Conservation (phyloP, 257 asterid species). For the Solanum bulbocastanum region DNA sequence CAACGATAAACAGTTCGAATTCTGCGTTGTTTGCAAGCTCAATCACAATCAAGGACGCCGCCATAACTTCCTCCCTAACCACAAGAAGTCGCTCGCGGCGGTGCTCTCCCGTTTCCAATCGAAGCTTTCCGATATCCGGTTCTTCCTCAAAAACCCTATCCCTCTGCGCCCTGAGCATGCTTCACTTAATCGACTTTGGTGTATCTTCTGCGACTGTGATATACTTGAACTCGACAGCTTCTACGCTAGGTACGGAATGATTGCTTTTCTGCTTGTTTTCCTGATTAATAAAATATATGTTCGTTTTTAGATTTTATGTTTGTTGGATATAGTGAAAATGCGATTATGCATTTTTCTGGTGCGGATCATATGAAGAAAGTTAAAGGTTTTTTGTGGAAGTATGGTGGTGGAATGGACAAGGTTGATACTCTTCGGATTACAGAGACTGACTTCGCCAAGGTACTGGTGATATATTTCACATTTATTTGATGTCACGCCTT, state of each 20-base stretch:
- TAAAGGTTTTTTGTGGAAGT: slow-evolving; percentile 64
- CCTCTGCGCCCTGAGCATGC: slow-evolving; percentile 47
- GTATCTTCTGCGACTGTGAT: slow-evolving; percentile 60
- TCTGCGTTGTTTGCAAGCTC: slow-evolving; percentile 65
- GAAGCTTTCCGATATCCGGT: slow-evolving; percentile 43
- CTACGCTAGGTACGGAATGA: slow-evolving; percentile 40
- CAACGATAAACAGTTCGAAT: slow-evolving; percentile 35
- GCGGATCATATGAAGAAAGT: slow-evolving; percentile 75
- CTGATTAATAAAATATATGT: not conserved
- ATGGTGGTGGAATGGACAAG: slow-evolving; percentile 68
- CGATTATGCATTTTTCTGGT: slow-evolving; percentile 63
- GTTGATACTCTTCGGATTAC: slow-evolving; percentile 42
- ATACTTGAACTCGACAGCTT: slow-evolving; percentile 45
- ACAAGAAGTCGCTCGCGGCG: slow-evolving; percentile 50
- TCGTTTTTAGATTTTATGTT: not conserved
- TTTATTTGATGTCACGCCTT: not conserved
- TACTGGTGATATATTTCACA: not conserved
- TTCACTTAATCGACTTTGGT: slow-evolving; percentile 55
- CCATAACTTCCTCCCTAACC: slow-evolving; percentile 65
- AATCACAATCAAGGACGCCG: slow-evolving; percentile 77
- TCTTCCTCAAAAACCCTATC: slow-evolving; percentile 47
- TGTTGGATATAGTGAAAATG: slow-evolving; percentile 46
- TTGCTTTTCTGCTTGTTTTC: not conserved
- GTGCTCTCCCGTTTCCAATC: slow-evolving; percentile 66
- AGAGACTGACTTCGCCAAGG: slow-evolving; percentile 58